Percentiles rank a stretch among this genome's conserved stretches.
Conservation (phyloP, 176 grass and related monocot species). For the Elymus sibiricus region DNA sequence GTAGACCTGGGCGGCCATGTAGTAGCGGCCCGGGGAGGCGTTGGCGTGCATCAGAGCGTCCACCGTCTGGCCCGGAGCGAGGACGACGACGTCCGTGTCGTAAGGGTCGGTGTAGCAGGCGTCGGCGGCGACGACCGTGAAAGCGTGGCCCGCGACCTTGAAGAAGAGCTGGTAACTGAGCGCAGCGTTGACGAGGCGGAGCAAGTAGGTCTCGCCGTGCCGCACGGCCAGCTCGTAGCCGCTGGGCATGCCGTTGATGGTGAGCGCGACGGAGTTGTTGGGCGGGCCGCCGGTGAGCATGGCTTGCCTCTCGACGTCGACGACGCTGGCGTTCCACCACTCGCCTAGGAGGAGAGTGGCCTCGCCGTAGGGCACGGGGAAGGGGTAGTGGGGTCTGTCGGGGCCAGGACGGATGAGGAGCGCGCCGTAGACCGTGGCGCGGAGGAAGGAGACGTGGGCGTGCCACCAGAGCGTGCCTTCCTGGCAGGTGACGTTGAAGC, state of each 20-base stretch:
- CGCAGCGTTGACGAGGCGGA: conserved; percentile 69
- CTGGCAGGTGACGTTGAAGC: conserved; percentile 50
- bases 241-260: conserved; percentile 52
- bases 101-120: conserved; percentile 70
- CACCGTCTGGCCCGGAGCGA: conserved; percentile 60
- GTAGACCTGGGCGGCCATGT: conserved; percentile 56
- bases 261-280: conserved; percentile 44
- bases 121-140: conserved; percentile 58
- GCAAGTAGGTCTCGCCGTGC: conserved; percentile 41
- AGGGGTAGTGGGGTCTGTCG: conserved; percentile 25
- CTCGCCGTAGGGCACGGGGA: conserved; percentile 45
- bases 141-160: conserved; percentile 57
- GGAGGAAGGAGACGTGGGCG: conserved; percentile 45
- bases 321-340: conserved; percentile 57
- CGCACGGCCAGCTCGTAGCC: conserved; percentile 28
- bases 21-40: conserved; percentile 36
- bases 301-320: conserved; percentile 36
- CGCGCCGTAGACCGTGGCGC: conserved; percentile 48
- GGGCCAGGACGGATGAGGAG: conserved; percentile 39
- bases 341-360: conserved; percentile 48
- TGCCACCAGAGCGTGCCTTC: conserved; percentile 73
- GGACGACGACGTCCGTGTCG: conserved; percentile 42
- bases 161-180: conserved; percentile 66
- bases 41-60: conserved; percentile 54
- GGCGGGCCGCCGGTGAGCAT: conserved; percentile 24